A percentile compares a stretch with the other conserved stretches of the same genome.
Evolutionary conservation across 805 yeast genomes (phyloP).

Genomic region (Monosporozyma aquatica): DNA sequence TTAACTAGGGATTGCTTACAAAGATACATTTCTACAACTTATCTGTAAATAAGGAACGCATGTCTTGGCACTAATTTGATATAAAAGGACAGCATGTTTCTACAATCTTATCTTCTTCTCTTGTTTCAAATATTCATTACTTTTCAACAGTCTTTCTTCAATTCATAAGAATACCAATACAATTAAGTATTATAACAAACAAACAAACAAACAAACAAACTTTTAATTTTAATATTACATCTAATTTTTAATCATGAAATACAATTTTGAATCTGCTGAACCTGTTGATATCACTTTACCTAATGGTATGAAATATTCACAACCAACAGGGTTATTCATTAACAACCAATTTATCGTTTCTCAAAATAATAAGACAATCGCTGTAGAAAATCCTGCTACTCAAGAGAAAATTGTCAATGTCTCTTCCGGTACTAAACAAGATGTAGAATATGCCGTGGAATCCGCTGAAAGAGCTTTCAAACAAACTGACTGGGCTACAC

Average conservation of each 20-base stretch:
- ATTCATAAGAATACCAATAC: no score
- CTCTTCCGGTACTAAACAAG: constrained; percentile 49
- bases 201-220: constrained; percentile 4
- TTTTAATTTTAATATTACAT: background rate
- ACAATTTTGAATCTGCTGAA: constrained; percentile 17
- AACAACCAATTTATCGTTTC: constrained; percentile 70
- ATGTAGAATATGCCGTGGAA: constrained; percentile 61
- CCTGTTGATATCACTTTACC: constrained; percentile 46
- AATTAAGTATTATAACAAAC: constrained; percentile 30
- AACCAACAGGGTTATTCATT: constrained; percentile 85
- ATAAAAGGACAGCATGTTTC: no score
- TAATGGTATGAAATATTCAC: constrained; percentile 56
- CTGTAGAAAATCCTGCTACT: constrained; percentile 51
- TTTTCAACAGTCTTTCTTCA: no score
- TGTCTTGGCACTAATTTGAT: no score
- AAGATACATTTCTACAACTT: no score
- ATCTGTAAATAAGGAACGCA: no score
- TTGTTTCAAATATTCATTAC: no score
- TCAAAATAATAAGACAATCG: constrained; percentile 45
- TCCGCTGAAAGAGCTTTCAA: constrained; percentile 58
- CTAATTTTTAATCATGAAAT: constrained; percentile 2
- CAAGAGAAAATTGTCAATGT: constrained; percentile 53
- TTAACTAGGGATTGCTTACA: no score
- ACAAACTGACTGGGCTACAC: constrained; percentile 44
- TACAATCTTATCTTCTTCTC: no score